Percentiles rank a stretch among this genome's conserved stretches.
phyloP scores from a whole-genome alignment of 805 yeast genomes.

The Suhomyces faveliae region DNA sequence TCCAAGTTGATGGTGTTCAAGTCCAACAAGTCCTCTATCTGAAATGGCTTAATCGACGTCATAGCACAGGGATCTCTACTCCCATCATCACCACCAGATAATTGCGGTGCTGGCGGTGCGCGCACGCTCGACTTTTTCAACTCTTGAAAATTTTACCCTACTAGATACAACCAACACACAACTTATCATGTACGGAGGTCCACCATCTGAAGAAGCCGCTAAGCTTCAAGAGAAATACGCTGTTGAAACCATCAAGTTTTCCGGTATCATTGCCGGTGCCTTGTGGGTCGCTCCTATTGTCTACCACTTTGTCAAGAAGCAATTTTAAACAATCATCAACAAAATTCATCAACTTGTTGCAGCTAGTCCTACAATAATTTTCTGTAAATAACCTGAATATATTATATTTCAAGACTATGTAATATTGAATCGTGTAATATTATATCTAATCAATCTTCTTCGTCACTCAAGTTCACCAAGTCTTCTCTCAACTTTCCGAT shows the following conservation, averaged over 20 bases:
- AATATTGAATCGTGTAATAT: too few relatives aligned
- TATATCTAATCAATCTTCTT: constrained; percentile 9
- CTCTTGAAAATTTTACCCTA: background rate
- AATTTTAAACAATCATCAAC: constrained; percentile 26
- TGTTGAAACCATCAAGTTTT: constrained; percentile 54
- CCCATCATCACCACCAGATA: background rate
- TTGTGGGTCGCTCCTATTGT: constrained; percentile 60
- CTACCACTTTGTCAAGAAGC: constrained; percentile 53
- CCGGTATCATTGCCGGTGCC: constrained; percentile 62
- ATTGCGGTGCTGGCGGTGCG: background rate
- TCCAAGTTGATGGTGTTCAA: constrained; percentile 80
- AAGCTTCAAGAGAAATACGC: constrained; percentile 64
- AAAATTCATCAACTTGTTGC: too few relatives aligned
- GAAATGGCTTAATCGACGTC: constrained; percentile 89
- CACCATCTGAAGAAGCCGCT: constrained; percentile 63
- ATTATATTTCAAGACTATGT: background rate
- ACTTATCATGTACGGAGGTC: constrained; percentile 46
- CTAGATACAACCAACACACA: background rate
- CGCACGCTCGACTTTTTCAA: background rate
- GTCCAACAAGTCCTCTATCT: constrained; percentile 76
- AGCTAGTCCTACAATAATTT: too few relatives aligned
- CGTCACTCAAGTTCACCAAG: constrained; percentile 22
- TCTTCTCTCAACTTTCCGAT: constrained; percentile 39
- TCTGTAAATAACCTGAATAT: background rate
- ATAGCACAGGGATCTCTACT: constrained; percentile 43